Conservation (phyloP, 495 filamentous ascomycete species). For the Apiosordaria backusii region DNA sequence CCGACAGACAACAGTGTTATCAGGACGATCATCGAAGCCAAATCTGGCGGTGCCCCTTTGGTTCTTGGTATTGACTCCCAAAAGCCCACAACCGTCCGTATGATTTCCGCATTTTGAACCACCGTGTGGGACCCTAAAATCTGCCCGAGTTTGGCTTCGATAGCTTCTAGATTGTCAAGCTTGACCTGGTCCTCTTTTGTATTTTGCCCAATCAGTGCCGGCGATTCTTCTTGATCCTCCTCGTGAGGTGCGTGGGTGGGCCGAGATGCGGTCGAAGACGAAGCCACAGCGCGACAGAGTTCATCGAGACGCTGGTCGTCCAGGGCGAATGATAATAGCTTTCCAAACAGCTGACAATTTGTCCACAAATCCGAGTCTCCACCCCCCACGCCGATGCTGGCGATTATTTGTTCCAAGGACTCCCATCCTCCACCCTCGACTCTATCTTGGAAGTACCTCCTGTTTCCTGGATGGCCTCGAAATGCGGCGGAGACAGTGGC, state of each 20-base stretch:
- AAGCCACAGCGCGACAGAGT: slow-evolving; percentile 41
- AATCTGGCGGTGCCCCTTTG: slow-evolving; percentile 39
- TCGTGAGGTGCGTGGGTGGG: background rate
- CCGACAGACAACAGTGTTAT: slow-evolving; percentile 51
- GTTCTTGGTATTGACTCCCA: slow-evolving; percentile 57
- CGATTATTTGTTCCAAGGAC: slow-evolving; percentile 67
- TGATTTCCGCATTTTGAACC: slow-evolving; percentile 60
- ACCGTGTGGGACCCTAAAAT: slow-evolving; percentile 53
- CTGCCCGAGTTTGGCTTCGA: slow-evolving; percentile 42
- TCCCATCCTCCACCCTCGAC: slow-evolving; percentile 73
- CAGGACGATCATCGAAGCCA: slow-evolving; percentile 58
- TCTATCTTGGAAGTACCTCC: slow-evolving; percentile 73
- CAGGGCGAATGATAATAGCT: slow-evolving; percentile 76
- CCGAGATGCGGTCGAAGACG: slow-evolving; percentile 2
- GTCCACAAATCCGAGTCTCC: slow-evolving; percentile 57
- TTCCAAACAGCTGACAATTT: slow-evolving; percentile 75
- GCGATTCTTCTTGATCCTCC: background rate
- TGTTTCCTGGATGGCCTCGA: slow-evolving; percentile 78
- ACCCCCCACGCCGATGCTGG: slow-evolving; percentile 56
- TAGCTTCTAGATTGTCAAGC: slow-evolving; percentile 28
- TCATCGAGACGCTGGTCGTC: slow-evolving; percentile 66
- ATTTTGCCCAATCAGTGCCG: slow-evolving; percentile 9
- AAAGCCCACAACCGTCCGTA: slow-evolving; percentile 62
- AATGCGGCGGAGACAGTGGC: slow-evolving; percentile 71
- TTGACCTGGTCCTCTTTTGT: slow-evolving; percentile 15